Evolutionary conservation across 2,329 filamentous ascomycete species (phyloP), one percentile per base, ranked within the genome.

Genomic region (Fusarium oxysporum): DNA sequence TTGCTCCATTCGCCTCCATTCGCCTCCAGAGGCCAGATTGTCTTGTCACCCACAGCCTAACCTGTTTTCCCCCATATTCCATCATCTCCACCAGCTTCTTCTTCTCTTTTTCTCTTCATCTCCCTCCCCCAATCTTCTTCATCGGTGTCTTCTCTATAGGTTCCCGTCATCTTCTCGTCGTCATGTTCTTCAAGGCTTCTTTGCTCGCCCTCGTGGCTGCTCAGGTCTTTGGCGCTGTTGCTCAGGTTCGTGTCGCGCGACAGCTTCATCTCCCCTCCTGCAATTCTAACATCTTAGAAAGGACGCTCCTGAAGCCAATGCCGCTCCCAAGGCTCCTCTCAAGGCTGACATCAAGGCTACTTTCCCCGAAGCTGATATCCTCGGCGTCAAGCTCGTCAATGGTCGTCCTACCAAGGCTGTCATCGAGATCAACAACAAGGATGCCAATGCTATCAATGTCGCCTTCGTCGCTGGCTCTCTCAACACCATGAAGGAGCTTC

Each of bases 301-400:
- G 70, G 70, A 73, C 61, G 72, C 69, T 30, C 55, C 73, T 54
- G 67, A 73, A 9, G 63, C 73, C 62, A 78, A 68, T 51, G 70
- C 76, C 45, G 69, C 73, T 33, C 70, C 77, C 53, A 75, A 76
- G 57, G 66, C 71, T 43, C 75, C 63, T 33, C 75, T 92, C 78
- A 89, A 90, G 72, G 91, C 93, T 81, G 89, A 91, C 61, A 84
- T 92, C 77, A 87, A 88, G 74, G 88, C 92, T 67, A 86, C 86
- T 81, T 89, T 91, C 86, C 84, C 89, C 83, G 86, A 92, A 80
- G 82, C 91, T 85, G 94, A 97, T 86, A 92, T 97, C 83, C 96
- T 98, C 77, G 96, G 96, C 78, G 91, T 98, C 77, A 97, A 97
- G 89, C 91, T 98, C 76, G 90, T 98, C 86, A 99, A 99, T 82